These are phyloP conservation scores for Nannochloris sp. DNA, from an alignment of 139 green algal species.

Conservation along the genomic window DNA sequence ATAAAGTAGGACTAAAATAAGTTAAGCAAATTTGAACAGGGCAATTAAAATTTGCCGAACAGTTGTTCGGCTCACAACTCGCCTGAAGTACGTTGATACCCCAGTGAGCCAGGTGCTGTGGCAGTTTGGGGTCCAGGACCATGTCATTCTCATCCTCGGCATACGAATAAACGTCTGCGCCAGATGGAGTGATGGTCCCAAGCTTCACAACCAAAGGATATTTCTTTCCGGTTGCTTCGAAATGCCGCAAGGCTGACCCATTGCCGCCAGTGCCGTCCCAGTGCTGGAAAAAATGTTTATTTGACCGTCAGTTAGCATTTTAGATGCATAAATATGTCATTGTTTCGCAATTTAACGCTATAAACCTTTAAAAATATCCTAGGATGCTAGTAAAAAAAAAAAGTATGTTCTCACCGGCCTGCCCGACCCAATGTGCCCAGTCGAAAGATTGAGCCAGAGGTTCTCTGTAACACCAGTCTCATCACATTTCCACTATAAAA, in stretches of 20 bases:
- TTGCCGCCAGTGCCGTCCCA: slow-evolving; percentile 87
- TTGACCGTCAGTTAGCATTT: too few species aligned
- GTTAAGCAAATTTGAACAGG: background rate
- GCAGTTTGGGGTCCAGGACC: slow-evolving; percentile 83
- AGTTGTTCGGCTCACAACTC: background rate
- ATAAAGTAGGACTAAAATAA: background rate
- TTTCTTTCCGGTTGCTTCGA: slow-evolving; percentile 67
- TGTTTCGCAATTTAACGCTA: background rate
- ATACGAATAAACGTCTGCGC: slow-evolving; percentile 88
- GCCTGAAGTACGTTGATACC: slow-evolving; percentile 95
- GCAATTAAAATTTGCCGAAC: background rate
- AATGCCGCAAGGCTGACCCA: slow-evolving; percentile 85
- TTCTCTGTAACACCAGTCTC: slow-evolving; percentile 86
- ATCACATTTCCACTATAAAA: slow-evolving; percentile 79
- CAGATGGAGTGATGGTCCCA: slow-evolving; percentile 88
- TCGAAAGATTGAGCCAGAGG: slow-evolving; percentile 97
- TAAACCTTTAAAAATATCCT: background rate
- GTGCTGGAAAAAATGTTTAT: slow-evolving; percentile 39
- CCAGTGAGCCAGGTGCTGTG: slow-evolving; percentile 89
- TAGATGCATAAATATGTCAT: background rate
- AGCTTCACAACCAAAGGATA: slow-evolving; percentile 94
- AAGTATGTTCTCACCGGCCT: slow-evolving; percentile 39
- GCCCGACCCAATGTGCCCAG: slow-evolving; percentile 90
- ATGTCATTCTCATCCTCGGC: slow-evolving; percentile 91
- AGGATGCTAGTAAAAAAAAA: background rate